Percentiles rank a stretch among this genome's conserved stretches.
These are phyloP conservation scores for Annulohypoxylon stygium DNA, from an alignment of 495 filamentous ascomycete genomes.

Conservation along the genomic window DNA sequence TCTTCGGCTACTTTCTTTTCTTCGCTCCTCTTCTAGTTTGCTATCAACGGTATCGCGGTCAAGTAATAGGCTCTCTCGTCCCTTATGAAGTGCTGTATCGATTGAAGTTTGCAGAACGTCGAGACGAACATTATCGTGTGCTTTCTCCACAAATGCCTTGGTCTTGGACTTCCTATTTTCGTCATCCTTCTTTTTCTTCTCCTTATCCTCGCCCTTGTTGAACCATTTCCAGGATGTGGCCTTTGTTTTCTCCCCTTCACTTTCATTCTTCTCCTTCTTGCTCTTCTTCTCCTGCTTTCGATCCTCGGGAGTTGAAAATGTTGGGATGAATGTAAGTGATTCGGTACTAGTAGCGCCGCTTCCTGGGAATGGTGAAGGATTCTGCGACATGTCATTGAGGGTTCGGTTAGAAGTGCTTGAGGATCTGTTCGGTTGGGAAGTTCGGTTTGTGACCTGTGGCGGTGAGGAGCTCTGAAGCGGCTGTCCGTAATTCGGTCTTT, in stretches of 20 bases:
- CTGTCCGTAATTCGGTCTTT: constrained; percentile 58
- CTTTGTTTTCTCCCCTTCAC: constrained; percentile 55
- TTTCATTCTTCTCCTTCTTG: constrained; percentile 71
- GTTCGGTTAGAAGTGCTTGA: constrained; percentile 53
- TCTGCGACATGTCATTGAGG: constrained; percentile 71
- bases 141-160: constrained; percentile 65
- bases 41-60: constrained; percentile 80
- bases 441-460: constrained; percentile 31
- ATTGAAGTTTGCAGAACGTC: constrained; percentile 87
- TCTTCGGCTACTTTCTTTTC: constrained; percentile 82
- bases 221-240: constrained; percentile 54
- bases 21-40: constrained; percentile 83
- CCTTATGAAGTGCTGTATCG: constrained; percentile 68
- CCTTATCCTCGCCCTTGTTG: constrained; percentile 71
- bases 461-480: constrained; percentile 46
- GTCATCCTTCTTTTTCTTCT: constrained; percentile 70
- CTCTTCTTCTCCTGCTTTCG: constrained; percentile 76
- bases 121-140: constrained; percentile 80
- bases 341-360: constrained; percentile 77
- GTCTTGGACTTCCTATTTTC: constrained; percentile 69
- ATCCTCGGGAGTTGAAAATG: constrained; percentile 69
- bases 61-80: constrained; percentile 85
- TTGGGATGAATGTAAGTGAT: constrained; percentile 86
- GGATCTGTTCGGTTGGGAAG: constrained; percentile 35
- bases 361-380: constrained; percentile 77